Evolutionary conservation across 352 stramenopile species (phyloP).

Genomic region (Phytophthora meadii): DNA sequence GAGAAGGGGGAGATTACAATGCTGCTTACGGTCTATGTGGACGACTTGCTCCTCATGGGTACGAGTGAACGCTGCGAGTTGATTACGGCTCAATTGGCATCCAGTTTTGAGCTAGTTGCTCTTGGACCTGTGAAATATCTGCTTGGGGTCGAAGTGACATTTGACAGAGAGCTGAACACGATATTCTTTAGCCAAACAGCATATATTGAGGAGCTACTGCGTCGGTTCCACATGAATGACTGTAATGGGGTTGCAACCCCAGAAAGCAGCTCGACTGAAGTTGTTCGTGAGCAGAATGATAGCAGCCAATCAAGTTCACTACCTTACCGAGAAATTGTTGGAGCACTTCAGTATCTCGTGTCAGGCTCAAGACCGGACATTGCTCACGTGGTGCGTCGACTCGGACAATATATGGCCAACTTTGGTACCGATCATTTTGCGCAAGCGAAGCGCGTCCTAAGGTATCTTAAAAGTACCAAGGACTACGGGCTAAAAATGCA

Average conservation of each 20-base stretch:
- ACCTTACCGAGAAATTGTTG: neutral
- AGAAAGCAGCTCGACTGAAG: neutral
- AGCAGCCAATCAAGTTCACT: neutral
- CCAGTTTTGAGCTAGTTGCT: neutral
- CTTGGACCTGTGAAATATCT: neutral
- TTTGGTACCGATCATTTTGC: neutral
- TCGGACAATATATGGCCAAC: neutral
- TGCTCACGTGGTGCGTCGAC: neutral
- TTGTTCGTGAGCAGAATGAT: too few relatives aligned
- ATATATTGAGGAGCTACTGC: neutral
- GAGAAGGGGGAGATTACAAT: neutral
- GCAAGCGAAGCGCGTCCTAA: neutral
- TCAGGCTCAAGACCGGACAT: neutral
- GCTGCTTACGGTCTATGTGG: neutral
- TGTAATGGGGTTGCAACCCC: neutral
- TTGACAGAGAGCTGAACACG: neutral
- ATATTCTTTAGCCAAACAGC: neutral
- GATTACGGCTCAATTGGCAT: neutral
- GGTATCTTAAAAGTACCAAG: neutral
- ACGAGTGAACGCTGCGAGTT: neutral
- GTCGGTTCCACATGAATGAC: neutral
- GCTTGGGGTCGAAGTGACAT: neutral
- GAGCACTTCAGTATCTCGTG: neutral
- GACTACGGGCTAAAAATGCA: neutral
- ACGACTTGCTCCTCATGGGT: neutral